Conservation (phyloP, 805 yeast genomes). For the Starmera quercuum region DNA sequence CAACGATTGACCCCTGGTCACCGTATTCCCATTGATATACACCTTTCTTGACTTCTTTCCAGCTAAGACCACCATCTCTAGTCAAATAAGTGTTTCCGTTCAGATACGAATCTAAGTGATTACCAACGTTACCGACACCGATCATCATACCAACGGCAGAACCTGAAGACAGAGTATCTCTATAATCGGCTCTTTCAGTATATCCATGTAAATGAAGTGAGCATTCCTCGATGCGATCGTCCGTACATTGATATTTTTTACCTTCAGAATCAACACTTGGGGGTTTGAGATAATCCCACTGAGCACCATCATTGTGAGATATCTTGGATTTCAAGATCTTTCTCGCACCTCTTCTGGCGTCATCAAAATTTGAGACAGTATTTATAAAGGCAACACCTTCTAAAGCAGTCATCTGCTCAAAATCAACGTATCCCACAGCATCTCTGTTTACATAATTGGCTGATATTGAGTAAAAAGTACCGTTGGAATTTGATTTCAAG, state of each 20-base stretch:
- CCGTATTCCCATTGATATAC: conserved; percentile 92
- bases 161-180: conserved; percentile 83
- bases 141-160: conserved; percentile 85
- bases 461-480: conserved; percentile 73
- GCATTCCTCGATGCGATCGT: conserved; percentile 48
- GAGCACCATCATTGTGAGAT: conserved; percentile 87
- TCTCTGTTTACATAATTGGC: conserved; percentile 72
- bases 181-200: conserved; percentile 75
- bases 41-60: conserved; percentile 75
- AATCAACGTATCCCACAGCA: conserved; percentile 71
- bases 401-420: conserved; percentile 71
- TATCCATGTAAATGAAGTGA: conserved; percentile 84
- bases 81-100: conserved; percentile 70
- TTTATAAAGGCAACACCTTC: conserved; percentile 83
- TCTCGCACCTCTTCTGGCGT: conserved; percentile 32
- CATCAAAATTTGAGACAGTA: conserved; percentile 49
- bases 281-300: conserved; percentile 68
- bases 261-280: conserved; percentile 62
- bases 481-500: conserved; percentile 84
- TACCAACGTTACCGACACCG: conserved; percentile 93
- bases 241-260: conserved; percentile 44
- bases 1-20: conserved; percentile 85
- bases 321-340: conserved; percentile 67
- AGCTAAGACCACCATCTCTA: conserved; percentile 84
- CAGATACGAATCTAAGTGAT: conserved; percentile 34